Percentiles rank a stretch among this genome's conserved stretches.
Conservation (phyloP, 2,329 filamentous ascomycete genomes). For the Xylariaceae sp. region DNA sequence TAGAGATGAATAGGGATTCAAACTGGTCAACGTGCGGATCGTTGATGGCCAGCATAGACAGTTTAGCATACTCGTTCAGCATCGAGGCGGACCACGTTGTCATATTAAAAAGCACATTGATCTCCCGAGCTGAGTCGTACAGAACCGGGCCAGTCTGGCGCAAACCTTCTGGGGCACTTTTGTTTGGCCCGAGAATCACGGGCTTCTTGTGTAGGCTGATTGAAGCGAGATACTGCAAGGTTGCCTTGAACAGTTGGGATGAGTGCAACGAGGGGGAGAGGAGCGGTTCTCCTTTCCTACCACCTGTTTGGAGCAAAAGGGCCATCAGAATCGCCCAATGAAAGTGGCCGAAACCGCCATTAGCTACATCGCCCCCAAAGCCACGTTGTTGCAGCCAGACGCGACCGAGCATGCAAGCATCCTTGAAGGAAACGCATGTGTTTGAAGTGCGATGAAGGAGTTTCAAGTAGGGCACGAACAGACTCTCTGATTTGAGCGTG, state of each 20-base stretch:
- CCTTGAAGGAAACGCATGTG: slow-evolving; percentile 66
- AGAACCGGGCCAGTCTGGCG: slow-evolving; percentile 58
- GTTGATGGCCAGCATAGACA: slow-evolving; percentile 68
- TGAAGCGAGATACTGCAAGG: slow-evolving; percentile 76
- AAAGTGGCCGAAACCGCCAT: slow-evolving; percentile 86
- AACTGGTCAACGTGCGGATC: slow-evolving; percentile 74
- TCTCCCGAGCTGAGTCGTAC: slow-evolving; percentile 66
- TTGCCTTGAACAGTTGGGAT: slow-evolving; percentile 91
- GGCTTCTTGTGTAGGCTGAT: slow-evolving; percentile 67
- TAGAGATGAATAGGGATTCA: slow-evolving; percentile 72
- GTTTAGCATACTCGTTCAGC: slow-evolving; percentile 67
- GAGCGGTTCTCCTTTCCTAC: slow-evolving; percentile 62
- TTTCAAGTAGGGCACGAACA: slow-evolving; percentile 68
- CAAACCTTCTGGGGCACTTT: slow-evolving; percentile 36
- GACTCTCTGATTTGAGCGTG: slow-evolving; percentile 70
- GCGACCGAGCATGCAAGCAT: slow-evolving; percentile 79
- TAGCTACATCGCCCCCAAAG: slow-evolving; percentile 61
- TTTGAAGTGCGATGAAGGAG: slow-evolving; percentile 64
- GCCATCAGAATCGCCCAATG: slow-evolving; percentile 83
- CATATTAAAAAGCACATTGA: slow-evolving; percentile 92
- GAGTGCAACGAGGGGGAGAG: slow-evolving; percentile 78
- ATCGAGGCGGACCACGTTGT: slow-evolving; percentile 72
- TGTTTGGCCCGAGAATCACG: slow-evolving; percentile 46
- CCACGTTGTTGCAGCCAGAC: slow-evolving; percentile 88
- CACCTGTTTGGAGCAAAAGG: slow-evolving; percentile 72